Evolutionary conservation across 257 asterid genomes (phyloP).

Genomic region (Nicotiana undulata): DNA sequence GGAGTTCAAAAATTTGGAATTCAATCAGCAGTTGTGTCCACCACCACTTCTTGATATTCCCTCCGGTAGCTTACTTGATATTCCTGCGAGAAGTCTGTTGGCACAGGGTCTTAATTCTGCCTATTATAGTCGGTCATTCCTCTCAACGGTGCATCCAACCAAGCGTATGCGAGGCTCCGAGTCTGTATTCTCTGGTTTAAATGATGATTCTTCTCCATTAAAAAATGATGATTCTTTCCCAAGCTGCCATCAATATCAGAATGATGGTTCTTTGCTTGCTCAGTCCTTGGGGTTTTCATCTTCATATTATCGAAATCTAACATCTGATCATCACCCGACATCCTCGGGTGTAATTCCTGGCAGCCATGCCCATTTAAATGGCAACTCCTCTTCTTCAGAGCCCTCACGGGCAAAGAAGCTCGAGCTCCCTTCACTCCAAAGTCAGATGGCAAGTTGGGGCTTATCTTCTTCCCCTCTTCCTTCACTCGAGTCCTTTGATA

Average conservation of each 20-base stretch:
- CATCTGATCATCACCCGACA: constrained; percentile 14
- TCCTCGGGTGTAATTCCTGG: constrained; percentile 26
- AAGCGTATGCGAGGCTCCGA: constrained; percentile 44
- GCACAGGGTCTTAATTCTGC: constrained; percentile 20
- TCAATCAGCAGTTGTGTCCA: constrained; percentile 21
- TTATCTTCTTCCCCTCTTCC: constrained; percentile 50
- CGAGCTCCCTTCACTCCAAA: constrained; percentile 91
- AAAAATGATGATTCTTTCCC: constrained; percentile 14
- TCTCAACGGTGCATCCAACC: constrained; percentile 28
- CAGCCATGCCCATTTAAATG: constrained; percentile 36
- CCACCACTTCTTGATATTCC: constrained; percentile 25
- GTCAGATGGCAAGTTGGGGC: constrained; percentile 34
- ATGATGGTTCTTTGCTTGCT: constrained; percentile 23
- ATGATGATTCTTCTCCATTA: neutral
- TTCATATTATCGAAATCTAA: constrained; percentile 25
- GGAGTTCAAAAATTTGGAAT: constrained; percentile 30
- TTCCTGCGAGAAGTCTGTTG: constrained; percentile 29
- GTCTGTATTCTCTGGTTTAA: constrained; percentile 16
- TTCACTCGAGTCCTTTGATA: constrained; percentile 35
- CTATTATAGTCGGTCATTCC: constrained; percentile 13
- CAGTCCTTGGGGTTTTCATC: constrained; percentile 21
- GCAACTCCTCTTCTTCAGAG: constrained; percentile 38
- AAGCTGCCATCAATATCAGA: constrained; percentile 26
- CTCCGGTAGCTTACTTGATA: constrained; percentile 20
- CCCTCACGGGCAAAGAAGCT: constrained; percentile 40